Base-by-base conservation (phyloP, 805 yeast genomes). In the Debaryomyces maramus region DNA sequence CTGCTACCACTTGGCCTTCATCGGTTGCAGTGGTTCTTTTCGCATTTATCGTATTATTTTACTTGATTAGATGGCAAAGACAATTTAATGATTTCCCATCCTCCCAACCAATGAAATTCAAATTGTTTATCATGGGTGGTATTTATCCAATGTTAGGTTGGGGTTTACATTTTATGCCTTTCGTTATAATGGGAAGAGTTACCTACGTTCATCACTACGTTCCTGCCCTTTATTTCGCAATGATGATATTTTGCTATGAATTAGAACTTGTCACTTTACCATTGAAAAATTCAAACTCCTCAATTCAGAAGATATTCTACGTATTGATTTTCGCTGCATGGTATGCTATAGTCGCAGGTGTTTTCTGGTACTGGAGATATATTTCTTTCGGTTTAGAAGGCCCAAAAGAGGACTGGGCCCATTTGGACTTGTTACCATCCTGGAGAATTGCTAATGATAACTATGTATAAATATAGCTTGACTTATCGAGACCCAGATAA, bases 201-300 rank as follows among this genome's bases (percentile, higher is more conserved):
- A 89, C 96, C 2, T 91, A 93, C 61, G 93, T 91, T 23, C 99
- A 91, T 66, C 99, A 91, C 63, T 91, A 91, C 64, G 78, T 89
- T 50, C 99, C 99, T 10, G 96, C 98, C 1, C 75, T 90, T 47
- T 91, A 86, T 67, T 91, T 91, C 70, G 98, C 98, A 36, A 83
- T 89, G 71, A 69, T 90, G 48, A 83, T 88, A 21, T 73, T 80
- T 50, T 80, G 78, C 41, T 85, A 79, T 61, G 66, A 77, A 48
- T 65, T 83, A 34, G 88, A 83, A 55, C 45, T 49, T 6, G 61
- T 67, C 52, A 65, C 74, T 16, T 36, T 28, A 22, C 56, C 57
- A 24, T 59, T 63, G 41, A 49, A 44, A 31, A 46, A 40, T 6
- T 51, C 52, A 19, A 43, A 33, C 32, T 43, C 41, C 27, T 42